These are phyloP conservation scores for Kodamaea sagamina DNA, from an alignment of 805 yeast species.

Conservation along the genomic window DNA sequence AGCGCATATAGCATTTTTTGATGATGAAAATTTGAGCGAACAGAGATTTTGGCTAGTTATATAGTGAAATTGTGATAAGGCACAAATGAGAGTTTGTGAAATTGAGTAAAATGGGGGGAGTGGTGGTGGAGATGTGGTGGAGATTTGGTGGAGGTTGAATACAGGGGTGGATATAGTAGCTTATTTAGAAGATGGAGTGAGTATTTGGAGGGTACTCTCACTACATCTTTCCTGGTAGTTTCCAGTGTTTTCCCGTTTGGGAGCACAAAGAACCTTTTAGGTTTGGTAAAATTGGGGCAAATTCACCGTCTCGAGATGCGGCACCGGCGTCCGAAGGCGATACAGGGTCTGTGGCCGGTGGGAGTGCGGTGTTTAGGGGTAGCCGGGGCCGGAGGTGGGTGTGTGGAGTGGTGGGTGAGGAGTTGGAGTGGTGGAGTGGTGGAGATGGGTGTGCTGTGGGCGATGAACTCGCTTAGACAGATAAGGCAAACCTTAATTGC, in stretches of 20 bases:
- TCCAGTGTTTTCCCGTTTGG: slow-evolving; percentile 5
- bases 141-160: no score
- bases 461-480: no score
- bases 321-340: slow-evolving; percentile 2
- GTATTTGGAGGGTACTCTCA: no score
- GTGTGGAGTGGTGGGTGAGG: no score
- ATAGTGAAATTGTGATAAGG: slow-evolving; percentile 3
- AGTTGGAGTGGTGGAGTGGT: no score
- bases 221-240: no score
- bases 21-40: slow-evolving; percentile 1
- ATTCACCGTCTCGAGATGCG: slow-evolving; percentile 2
- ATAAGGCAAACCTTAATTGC: no score
- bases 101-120: not conserved
- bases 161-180: no score
- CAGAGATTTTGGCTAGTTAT: not conserved
- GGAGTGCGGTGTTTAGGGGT: no score
- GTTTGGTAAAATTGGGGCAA: not conserved
- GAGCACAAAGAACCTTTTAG: not conserved
- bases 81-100: not conserved
- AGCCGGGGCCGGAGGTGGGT: no score
- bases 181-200: not conserved
- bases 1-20: slow-evolving; percentile 1
- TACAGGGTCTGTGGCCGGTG: not conserved
- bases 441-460: no score
- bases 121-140: no score